Percentiles rank a stretch among this genome's conserved stretches.
Conservation (phyloP, 495 filamentous ascomycete species). For the Neurospora sp. region DNA sequence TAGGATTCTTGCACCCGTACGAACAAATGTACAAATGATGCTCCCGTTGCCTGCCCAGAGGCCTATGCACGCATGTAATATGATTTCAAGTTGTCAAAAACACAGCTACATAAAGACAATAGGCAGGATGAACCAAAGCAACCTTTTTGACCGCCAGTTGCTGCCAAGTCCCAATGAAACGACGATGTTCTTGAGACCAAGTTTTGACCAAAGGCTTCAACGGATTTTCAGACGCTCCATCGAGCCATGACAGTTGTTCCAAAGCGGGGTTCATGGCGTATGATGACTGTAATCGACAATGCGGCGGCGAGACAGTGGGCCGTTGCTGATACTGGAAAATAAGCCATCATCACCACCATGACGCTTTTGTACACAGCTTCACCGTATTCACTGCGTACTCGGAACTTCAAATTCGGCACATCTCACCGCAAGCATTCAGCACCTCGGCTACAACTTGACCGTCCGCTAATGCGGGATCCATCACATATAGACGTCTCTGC, state of each 20-base stretch:
- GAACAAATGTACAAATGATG: not conserved
- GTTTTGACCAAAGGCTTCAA: not conserved
- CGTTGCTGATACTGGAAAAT: not conserved
- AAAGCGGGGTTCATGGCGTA: not conserved
- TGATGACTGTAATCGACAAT: not conserved
- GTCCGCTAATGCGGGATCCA: conserved; percentile 18
- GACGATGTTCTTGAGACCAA: not conserved
- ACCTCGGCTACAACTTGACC: not conserved
- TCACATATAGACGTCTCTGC: conserved; percentile 10
- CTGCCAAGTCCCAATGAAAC: not conserved
- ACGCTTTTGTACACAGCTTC: not conserved
- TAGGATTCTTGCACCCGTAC: not conserved
- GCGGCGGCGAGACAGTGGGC: not conserved
- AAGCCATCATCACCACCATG: not conserved
- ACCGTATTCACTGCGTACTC: not conserved
- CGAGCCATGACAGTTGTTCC: not conserved
- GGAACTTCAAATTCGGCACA: not conserved
- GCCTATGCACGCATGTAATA: not conserved
- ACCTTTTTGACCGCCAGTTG: not conserved
- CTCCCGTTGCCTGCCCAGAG: not conserved
- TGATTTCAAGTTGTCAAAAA: not conserved
- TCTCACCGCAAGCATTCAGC: not conserved
- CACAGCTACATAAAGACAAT: not conserved
- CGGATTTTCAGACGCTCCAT: not conserved
- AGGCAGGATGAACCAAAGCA: not conserved